Conservation (phyloP, 805 yeast genomes). For the Monosporozyma solicola region DNA sequence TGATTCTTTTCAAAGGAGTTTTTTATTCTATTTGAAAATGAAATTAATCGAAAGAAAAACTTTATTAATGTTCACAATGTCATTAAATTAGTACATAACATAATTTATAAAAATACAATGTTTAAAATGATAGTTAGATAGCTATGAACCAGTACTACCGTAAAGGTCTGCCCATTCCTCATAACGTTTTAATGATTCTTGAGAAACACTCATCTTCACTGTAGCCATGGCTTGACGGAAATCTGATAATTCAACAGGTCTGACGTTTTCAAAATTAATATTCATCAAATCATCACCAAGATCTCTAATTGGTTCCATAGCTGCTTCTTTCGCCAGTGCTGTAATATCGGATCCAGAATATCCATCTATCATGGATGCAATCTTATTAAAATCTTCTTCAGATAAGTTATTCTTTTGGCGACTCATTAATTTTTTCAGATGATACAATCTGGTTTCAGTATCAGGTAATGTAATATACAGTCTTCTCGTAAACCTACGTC, state of each 20-base stretch:
- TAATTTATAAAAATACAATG: background rate
- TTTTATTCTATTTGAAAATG: background rate
- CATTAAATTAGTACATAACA: background rate
- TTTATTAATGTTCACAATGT: background rate
- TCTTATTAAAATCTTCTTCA: conserved; percentile 50
- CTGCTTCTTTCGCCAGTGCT: conserved; percentile 93
- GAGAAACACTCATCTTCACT: conserved; percentile 82
- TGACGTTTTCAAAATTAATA: conserved; percentile 63
- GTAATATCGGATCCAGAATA: conserved; percentile 93
- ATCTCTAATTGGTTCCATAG: conserved; percentile 92
- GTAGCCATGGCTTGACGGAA: conserved; percentile 67
- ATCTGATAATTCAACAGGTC: conserved; percentile 70
- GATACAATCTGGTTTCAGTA: conserved; percentile 66
- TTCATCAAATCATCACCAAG: conserved; percentile 75
- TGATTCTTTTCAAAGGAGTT: background rate
- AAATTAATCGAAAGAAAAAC: background rate
- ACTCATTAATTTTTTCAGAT: conserved; percentile 57
- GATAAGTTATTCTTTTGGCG: conserved; percentile 61
- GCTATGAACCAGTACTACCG: conserved; percentile 66
- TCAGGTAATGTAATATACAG: conserved; percentile 95
- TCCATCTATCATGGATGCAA: conserved; percentile 66
- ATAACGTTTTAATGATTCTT: conserved; percentile 66
- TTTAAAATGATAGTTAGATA: background rate
- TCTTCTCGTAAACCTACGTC: conserved; percentile 85
- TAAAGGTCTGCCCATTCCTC: conserved; percentile 83